phyloP scores from a whole-genome alignment of 345 rosid genomes.

The Populus euphratica region DNA sequence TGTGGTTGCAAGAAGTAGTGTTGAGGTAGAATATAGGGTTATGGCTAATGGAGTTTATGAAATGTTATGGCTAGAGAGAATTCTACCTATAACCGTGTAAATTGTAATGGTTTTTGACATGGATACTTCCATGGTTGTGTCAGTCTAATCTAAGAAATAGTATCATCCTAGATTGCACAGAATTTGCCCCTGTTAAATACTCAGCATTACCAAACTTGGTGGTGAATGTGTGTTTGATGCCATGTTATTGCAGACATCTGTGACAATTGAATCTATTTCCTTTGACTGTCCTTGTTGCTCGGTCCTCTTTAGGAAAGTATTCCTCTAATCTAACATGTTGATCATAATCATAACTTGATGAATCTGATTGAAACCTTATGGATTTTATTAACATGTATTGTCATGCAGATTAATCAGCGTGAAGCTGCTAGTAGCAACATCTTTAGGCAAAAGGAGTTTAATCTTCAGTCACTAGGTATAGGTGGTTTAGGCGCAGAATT shows the following conservation, averaged over 20 bases:
- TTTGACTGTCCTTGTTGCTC: neutral
- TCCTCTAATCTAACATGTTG: neutral
- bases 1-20: too few relatives aligned
- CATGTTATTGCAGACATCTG: neutral
- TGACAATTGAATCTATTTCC: neutral
- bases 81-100: too few relatives aligned
- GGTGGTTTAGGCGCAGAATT: conserved; percentile 99
- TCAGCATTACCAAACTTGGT: neutral
- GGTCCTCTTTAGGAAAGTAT: neutral
- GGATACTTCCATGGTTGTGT: neutral
- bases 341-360: too few relatives aligned
- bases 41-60: too few relatives aligned
- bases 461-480: conserved; percentile 89
- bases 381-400: conserved; percentile 33
- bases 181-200: neutral
- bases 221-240: neutral
- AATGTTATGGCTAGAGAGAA: too few relatives aligned
- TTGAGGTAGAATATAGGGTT: too few relatives aligned
- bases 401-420: conserved; percentile 51
- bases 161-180: neutral
- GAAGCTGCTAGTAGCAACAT: conserved; percentile 96
- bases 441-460: conserved; percentile 91
- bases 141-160: neutral
- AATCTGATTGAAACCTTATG: neutral
- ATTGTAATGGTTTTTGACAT: too few relatives aligned